Conservation (phyloP, 1,284 basidiomycete species). For the Ustilago tritici region DNA sequence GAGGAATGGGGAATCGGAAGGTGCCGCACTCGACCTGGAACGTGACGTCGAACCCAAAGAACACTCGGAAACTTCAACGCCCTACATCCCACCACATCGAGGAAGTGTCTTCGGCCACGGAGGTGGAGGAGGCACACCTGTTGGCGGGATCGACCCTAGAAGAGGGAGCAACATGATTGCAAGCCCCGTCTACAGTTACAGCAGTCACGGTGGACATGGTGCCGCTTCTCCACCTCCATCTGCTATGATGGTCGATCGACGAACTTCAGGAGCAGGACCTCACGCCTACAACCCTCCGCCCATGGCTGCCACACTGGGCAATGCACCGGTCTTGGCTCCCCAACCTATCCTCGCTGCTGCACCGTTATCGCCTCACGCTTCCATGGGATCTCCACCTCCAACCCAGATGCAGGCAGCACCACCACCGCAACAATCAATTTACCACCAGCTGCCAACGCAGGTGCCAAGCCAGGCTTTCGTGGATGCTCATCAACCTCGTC, state of each 20-base stretch:
- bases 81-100: slow-evolving; percentile 6
- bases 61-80: neutral
- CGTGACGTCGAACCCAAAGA: slow-evolving; percentile 23
- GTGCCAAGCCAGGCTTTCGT: slow-evolving; percentile 5
- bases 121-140: neutral
- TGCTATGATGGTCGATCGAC: slow-evolving; percentile 5
- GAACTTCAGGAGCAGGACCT: neutral
- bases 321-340: slow-evolving; percentile 14
- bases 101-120: slow-evolving; percentile 2
- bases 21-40: slow-evolving; percentile 27
- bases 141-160: slow-evolving; percentile 1
- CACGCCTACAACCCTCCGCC: slow-evolving; percentile 4
- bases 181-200: slow-evolving; percentile 15
- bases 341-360: slow-evolving; percentile 18
- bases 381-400: slow-evolving; percentile 1
- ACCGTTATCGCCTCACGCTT: neutral
- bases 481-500: slow-evolving; percentile 16
- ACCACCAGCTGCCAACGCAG: slow-evolving; percentile 5
- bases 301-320: slow-evolving; percentile 16
- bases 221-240: neutral
- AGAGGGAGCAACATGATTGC: slow-evolving; percentile 9
- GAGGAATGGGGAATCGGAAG: slow-evolving; percentile 12
- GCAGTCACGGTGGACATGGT: neutral
- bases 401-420: neutral
- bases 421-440: neutral